Evolutionary conservation across 2,329 filamentous ascomycete genomes (phyloP).

Genomic region (Gremmenia infestans): DNA sequence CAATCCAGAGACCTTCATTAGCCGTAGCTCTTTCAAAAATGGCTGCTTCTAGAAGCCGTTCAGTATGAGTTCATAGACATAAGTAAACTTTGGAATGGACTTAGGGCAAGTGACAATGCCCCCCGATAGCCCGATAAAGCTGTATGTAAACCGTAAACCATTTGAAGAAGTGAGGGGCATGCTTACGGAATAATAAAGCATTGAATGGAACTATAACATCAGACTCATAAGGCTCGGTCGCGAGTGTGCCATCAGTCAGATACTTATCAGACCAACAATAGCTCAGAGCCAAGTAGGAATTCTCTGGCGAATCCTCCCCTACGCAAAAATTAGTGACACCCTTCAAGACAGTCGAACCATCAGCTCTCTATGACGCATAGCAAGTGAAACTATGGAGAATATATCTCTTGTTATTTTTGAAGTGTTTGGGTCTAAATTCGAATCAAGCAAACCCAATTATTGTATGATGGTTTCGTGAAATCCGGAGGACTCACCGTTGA

Average conservation of each 20-base stretch:
- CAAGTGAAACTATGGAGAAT: no score
- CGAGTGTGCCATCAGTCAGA: background rate
- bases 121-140: no score
- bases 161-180: background rate
- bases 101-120: background rate
- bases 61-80: background rate
- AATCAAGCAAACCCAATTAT: no score
- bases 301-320: background rate
- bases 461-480: no score
- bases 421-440: no score
- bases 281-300: slow-evolving; percentile 1
- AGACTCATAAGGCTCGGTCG: background rate
- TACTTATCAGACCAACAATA: slow-evolving; percentile 6
- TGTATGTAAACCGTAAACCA: no score
- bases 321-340: background rate
- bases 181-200: background rate
- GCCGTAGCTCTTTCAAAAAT: background rate
- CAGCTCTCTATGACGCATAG: no score
- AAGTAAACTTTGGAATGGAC: background rate
- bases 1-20: slow-evolving; percentile 5
- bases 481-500: background rate
- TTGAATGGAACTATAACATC: slow-evolving; percentile 2
- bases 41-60: background rate
- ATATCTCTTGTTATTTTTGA: no score
- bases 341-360: no score